Evolutionary conservation across 1,284 basidiomycete species (phyloP).

Genomic region (Ganoderma lingzhi): DNA sequence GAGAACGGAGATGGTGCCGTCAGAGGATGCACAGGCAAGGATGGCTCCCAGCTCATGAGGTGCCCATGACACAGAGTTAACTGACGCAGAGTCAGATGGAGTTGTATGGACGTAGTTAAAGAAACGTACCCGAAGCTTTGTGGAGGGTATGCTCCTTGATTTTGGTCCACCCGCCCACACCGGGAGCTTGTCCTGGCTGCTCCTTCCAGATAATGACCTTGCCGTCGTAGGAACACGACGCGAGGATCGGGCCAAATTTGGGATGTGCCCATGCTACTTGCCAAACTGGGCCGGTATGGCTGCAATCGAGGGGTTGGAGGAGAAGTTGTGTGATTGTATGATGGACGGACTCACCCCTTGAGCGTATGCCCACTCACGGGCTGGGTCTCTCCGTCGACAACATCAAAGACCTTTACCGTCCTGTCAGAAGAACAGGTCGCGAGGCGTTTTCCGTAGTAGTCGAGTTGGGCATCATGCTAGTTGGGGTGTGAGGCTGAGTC

Average conservation of each 20-base stretch:
- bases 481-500: conserved; percentile 18
- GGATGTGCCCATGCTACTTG: conserved; percentile 99
- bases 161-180: conserved; percentile 82
- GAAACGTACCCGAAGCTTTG: conserved; percentile 83
- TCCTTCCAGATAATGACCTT: conserved; percentile 99
- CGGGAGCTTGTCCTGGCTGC: conserved; percentile 62
- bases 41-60: conserved; percentile 98
- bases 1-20: conserved; percentile 96
- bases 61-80: conserved; percentile 98
- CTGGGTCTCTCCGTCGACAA: conserved; percentile 86
- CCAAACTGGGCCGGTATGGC: conserved; percentile 98
- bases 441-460: conserved; percentile 96
- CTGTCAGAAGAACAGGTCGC: conserved; percentile 98
- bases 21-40: conserved; percentile 97
- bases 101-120: neutral
- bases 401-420: conserved; percentile 95
- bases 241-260: conserved; percentile 95
- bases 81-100: conserved; percentile 49
- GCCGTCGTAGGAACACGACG: conserved; percentile 97
- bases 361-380: conserved; percentile 78
- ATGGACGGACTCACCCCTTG: conserved; percentile 73
- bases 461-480: conserved; percentile 97
- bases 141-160: conserved; percentile 98
- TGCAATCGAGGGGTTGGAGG: conserved; percentile 37
- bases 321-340: neutral